Evolutionary conservation across 1,284 basidiomycete species (phyloP).

Genomic region (Hemileia vastatrix): DNA sequence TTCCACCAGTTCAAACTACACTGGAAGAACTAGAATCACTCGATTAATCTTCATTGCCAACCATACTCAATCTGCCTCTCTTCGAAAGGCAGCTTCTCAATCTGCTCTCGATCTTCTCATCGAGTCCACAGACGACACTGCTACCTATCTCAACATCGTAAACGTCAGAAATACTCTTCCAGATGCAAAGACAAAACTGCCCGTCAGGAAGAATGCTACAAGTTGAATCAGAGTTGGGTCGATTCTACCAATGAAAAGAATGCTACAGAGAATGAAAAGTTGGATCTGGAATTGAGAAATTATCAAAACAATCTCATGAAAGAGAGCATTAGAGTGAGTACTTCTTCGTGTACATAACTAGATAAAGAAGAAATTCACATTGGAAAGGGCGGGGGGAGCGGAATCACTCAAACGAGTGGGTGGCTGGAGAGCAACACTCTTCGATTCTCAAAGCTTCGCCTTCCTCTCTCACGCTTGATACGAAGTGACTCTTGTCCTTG

Average conservation of each 20-base stretch:
- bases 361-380: too few species aligned
- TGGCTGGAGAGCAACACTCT: background rate
- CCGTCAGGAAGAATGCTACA: too few species aligned
- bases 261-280: slow-evolving; percentile 57
- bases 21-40: slow-evolving; percentile 25
- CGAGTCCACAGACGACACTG: slow-evolving; percentile 25
- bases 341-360: too few species aligned
- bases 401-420: too few species aligned
- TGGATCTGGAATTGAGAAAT: slow-evolving; percentile 78
- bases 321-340: slow-evolving; percentile 72
- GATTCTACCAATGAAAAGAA: slow-evolving; percentile 58
- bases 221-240: slow-evolving; percentile 56
- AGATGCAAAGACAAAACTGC: background rate
- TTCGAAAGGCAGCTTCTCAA: slow-evolving; percentile 27
- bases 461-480: background rate
- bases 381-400: too few species aligned
- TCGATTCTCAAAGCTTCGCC: background rate
- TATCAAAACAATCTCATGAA: slow-evolving; percentile 86
- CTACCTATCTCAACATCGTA: slow-evolving; percentile 26
- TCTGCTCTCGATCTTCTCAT: slow-evolving; percentile 29
- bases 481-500: background rate
- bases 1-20: background rate
- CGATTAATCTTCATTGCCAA: slow-evolving; percentile 30
- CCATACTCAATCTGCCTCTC: slow-evolving; percentile 20
- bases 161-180: slow-evolving; percentile 27